These are phyloP conservation scores for Colletotrichum sp. DNA, from an alignment of 2,329 filamentous ascomycete genomes.

Conservation along the genomic window DNA sequence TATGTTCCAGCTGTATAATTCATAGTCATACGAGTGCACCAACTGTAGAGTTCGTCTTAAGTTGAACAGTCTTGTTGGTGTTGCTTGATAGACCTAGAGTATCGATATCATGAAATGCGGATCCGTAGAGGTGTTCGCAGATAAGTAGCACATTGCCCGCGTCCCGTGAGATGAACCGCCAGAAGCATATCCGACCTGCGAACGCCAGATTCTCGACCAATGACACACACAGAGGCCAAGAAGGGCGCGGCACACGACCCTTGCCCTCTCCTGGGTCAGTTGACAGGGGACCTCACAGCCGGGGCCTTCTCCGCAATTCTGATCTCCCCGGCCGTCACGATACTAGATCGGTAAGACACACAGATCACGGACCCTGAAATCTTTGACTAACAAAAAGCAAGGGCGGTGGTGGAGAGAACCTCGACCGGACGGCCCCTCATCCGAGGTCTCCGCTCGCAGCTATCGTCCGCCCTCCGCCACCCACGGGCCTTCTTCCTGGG, in stretches of 20 bases:
- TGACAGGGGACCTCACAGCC: constrained; percentile 26
- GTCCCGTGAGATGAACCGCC: neutral
- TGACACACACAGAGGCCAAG: neutral
- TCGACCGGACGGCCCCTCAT: constrained; percentile 19
- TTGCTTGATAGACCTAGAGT: neutral
- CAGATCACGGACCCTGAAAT: neutral
- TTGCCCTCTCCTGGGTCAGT: neutral
- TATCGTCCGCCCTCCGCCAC: constrained; percentile 16
- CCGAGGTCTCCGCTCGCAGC: constrained; percentile 3
- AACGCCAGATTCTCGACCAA: neutral
- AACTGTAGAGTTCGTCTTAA: neutral
- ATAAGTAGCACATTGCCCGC: constrained; percentile 3
- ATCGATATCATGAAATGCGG: neutral
- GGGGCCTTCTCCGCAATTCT: constrained; percentile 30
- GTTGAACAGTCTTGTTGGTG: neutral
- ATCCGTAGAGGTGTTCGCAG: neutral
- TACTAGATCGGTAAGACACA: constrained; percentile 30
- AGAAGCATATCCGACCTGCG: neutral
- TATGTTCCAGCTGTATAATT: neutral
- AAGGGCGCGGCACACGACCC: neutral
- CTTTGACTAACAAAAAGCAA: neutral
- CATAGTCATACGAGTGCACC: neutral
- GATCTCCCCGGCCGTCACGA: constrained; percentile 30
- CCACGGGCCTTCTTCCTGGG: constrained; percentile 28
- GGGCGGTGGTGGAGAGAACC: constrained; percentile 22